phyloP scores from a whole-genome alignment of 1,284 basidiomycete genomes.

The Chondrostereum purpureum region DNA sequence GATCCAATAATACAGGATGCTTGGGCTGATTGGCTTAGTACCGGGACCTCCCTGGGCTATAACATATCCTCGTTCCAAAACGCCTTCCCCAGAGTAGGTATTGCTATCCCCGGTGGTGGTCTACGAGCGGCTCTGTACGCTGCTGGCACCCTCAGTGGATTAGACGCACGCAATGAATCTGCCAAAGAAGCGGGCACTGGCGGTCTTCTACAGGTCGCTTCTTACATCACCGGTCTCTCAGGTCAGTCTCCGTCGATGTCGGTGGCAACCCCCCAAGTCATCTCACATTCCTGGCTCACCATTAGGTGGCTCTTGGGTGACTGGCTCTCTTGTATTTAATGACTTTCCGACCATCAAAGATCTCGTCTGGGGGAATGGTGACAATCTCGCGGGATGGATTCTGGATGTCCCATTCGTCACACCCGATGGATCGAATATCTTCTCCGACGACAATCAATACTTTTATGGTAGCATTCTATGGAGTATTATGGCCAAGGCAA shows the following conservation, averaged over 20 bases:
- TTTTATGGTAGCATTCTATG: conserved; percentile 55
- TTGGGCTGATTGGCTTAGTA: conserved; percentile 55
- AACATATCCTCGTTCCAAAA: conserved; percentile 32
- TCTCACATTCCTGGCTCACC: neutral
- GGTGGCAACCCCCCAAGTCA: neutral
- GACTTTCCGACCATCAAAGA: conserved; percentile 47
- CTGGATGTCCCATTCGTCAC: conserved; percentile 48
- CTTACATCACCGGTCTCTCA: conserved; percentile 56
- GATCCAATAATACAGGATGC: conserved; percentile 36
- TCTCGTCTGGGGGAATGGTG: conserved; percentile 48
- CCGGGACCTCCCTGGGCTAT: conserved; percentile 48
- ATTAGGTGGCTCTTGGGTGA: conserved; percentile 61
- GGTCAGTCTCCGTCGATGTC: too few species aligned
- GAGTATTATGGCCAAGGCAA: conserved; percentile 52
- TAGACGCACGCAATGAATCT: conserved; percentile 55
- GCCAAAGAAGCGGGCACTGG: conserved; percentile 53
- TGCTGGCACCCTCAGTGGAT: conserved; percentile 47
- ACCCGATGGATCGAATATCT: conserved; percentile 41
- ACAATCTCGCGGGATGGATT: conserved; percentile 47
- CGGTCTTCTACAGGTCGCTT: conserved; percentile 57
- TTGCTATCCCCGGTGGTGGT: conserved; percentile 56
- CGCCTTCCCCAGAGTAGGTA: conserved; percentile 44
- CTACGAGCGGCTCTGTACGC: conserved; percentile 55
- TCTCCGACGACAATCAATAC: conserved; percentile 42
- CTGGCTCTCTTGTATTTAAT: conserved; percentile 51